phyloP scores from a whole-genome alignment of 2,329 filamentous ascomycete species.

The Penicillium frequentans region DNA sequence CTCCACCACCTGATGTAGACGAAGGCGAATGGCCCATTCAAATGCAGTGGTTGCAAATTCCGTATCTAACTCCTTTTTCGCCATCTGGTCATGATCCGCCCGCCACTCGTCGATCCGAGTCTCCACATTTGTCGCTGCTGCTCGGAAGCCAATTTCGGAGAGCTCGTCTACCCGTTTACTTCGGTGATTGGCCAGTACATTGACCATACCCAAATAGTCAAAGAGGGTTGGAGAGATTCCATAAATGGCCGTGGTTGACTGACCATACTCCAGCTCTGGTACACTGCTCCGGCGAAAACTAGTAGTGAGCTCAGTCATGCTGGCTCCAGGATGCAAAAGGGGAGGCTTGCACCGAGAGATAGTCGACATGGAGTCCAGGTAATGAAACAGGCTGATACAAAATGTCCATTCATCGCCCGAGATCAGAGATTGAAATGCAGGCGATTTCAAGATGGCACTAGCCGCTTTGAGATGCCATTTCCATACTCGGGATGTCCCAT shows the following conservation, averaged over 20 bases:
- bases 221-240: conserved; percentile 23
- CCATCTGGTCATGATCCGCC: conserved; percentile 27
- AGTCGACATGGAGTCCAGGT: conserved; percentile 32
- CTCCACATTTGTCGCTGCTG: conserved; percentile 33
- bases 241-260: conserved; percentile 20
- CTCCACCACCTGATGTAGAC: conserved; percentile 46
- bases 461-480: conserved; percentile 46
- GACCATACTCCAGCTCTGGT: conserved; percentile 1
- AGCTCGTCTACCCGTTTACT: conserved; percentile 28
- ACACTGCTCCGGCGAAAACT: conserved; percentile 9
- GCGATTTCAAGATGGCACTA: conserved; percentile 38
- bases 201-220: conserved; percentile 29
- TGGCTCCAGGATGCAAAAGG: conserved; percentile 18
- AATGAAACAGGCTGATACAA: conserved; percentile 42
- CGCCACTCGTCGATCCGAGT: conserved; percentile 42
- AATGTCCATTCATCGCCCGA: conserved; percentile 32
- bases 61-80: conserved; percentile 20
- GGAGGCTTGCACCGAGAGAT: conserved; percentile 32
- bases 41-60: conserved; percentile 41
- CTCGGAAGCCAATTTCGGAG: conserved; percentile 32
- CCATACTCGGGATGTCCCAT: conserved; percentile 45
- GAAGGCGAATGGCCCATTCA: conserved; percentile 44
- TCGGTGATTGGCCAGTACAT: conserved; percentile 29
- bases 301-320: conserved; percentile 18
- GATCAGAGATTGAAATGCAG: conserved; percentile 28